Evolutionary conservation across 2,329 filamentous ascomycete genomes (phyloP).

Genomic region (Triangularia verruculosa): DNA sequence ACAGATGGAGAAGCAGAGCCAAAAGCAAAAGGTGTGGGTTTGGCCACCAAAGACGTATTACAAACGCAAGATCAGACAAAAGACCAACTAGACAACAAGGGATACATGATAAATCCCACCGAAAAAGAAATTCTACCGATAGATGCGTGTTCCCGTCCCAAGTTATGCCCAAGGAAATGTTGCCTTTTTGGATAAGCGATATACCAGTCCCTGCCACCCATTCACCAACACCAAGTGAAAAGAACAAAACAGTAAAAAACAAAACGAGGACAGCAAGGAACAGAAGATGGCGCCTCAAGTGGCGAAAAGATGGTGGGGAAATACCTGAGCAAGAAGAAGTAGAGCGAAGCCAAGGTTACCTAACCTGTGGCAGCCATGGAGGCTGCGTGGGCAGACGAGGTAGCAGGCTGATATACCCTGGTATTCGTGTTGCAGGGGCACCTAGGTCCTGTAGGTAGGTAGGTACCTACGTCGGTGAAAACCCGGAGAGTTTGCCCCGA

Average conservation of each 20-base stretch:
- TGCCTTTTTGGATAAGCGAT: background rate
- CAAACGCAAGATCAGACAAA: background rate
- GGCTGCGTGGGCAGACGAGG: background rate
- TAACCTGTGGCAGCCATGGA: background rate
- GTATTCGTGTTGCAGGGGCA: too few relatives aligned
- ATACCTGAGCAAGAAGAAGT: background rate
- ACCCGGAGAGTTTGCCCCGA: background rate
- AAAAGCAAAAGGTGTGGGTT: background rate
- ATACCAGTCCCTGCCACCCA: background rate
- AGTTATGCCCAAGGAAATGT: background rate
- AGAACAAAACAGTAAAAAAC: background rate
- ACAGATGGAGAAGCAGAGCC: background rate
- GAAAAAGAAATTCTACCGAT: background rate
- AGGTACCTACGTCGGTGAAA: background rate
- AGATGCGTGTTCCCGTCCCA: background rate
- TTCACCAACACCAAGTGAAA: background rate
- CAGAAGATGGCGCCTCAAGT: background rate
- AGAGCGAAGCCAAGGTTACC: too few relatives aligned
- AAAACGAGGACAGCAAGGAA: background rate
- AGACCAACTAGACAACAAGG: background rate
- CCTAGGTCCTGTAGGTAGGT: too few relatives aligned
- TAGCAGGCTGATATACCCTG: too few relatives aligned
- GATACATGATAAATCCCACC: background rate
- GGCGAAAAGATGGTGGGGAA: background rate
- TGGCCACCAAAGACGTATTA: background rate